Evolutionary conservation across 2,329 filamentous ascomycete genomes (phyloP).

Genomic region (Aspergillus amoenus): DNA sequence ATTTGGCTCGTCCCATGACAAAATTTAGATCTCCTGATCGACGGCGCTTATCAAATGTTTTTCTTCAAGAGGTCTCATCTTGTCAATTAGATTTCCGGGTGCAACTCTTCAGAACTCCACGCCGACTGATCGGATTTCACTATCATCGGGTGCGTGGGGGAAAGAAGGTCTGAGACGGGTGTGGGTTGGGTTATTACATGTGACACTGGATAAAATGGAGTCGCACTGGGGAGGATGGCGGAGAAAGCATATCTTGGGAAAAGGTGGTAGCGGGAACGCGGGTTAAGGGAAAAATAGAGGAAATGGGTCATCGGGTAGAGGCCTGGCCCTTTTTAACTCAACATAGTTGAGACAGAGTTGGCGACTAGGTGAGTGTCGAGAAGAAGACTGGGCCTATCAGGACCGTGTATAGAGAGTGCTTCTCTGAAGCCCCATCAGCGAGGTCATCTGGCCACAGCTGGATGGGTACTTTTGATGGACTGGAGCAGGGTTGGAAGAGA

Average conservation of each 20-base stretch:
- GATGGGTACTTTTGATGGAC: slow-evolving; percentile 5
- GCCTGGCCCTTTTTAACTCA: not conserved
- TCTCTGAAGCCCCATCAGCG: slow-evolving; percentile 3
- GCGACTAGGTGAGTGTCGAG: not conserved
- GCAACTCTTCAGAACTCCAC: not conserved
- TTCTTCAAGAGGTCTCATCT: slow-evolving; percentile 1
- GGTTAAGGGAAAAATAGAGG: not conserved
- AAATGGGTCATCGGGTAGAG: not conserved
- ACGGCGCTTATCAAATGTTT: not conserved
- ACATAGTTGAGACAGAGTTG: slow-evolving; percentile 4
- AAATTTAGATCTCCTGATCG: not conserved
- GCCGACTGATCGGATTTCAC: not conserved
- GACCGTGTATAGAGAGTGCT: not conserved
- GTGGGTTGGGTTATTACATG: slow-evolving; percentile 5
- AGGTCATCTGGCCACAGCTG: slow-evolving; percentile 9
- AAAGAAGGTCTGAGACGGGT: not conserved
- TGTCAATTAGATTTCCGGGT: slow-evolving; percentile 2
- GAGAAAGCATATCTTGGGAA: not conserved
- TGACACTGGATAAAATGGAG: slow-evolving; percentile 12
- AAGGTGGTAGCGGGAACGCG: not conserved
- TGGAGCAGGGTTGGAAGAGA: not conserved
- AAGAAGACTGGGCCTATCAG: slow-evolving; percentile 5
- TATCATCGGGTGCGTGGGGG: not conserved
- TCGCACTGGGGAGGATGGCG: not conserved
- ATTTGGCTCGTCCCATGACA: slow-evolving; percentile 1